These are phyloP conservation scores for Daldinia concentrica DNA, from an alignment of 495 filamentous ascomycete genomes.

Conservation along the genomic window DNA sequence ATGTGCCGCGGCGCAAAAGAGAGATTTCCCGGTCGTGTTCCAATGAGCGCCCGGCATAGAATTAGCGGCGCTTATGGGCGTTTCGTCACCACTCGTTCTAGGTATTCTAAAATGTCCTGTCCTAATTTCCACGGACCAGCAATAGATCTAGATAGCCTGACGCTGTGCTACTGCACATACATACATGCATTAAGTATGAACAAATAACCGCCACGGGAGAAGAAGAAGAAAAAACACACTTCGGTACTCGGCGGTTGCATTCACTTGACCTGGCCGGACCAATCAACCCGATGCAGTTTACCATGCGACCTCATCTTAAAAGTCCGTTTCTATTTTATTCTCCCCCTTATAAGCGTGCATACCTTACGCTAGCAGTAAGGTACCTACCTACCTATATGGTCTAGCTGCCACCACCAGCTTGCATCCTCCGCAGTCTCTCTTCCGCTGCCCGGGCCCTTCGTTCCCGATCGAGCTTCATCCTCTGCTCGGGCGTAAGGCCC, in stretches of 20 bases:
- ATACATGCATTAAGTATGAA: neutral
- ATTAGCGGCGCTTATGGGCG: conserved; percentile 28
- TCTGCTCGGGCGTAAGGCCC: conserved; percentile 86
- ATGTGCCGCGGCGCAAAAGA: neutral
- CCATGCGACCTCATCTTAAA: neutral
- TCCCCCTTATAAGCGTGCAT: neutral
- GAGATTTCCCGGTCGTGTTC: neutral
- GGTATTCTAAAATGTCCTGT: neutral
- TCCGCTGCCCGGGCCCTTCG: conserved; percentile 85
- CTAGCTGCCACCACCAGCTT: conserved; percentile 42
- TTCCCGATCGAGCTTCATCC: conserved; percentile 80
- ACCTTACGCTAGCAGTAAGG: too few relatives aligned
- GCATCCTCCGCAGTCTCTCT: conserved; percentile 79
- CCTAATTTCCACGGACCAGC: neutral
- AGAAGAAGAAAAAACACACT: neutral
- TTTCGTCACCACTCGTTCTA: neutral
- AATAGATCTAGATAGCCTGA: neutral
- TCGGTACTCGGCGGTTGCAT: conserved; percentile 1
- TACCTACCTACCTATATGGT: too few relatives aligned
- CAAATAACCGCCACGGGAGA: neutral
- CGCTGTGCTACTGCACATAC: neutral
- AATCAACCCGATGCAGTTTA: neutral
- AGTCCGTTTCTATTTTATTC: conserved; percentile 2
- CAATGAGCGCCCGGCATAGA: neutral
- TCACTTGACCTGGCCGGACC: neutral